Evolutionary conservation across 164 flowering plant genomes (phyloP).

Genomic region (Magnolia officinalis): DNA sequence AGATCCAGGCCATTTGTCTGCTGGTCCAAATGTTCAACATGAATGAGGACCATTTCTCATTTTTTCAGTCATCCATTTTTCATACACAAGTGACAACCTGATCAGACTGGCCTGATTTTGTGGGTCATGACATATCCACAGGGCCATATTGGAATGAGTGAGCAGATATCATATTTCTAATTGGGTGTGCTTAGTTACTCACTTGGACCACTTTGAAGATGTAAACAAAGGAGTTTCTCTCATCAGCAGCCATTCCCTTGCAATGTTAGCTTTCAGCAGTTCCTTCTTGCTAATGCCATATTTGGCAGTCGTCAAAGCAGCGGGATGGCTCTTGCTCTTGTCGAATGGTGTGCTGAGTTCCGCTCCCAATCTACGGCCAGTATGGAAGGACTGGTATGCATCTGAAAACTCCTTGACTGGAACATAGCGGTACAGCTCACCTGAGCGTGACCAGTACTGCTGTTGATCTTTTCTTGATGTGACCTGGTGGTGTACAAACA

Average conservation of each 20-base stretch:
- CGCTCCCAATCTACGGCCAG: slow-evolving; percentile 24
- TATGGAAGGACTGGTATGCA: slow-evolving; percentile 41
- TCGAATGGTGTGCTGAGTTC: slow-evolving; percentile 43
- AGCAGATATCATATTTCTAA: too few species aligned
- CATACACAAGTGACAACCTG: too few species aligned
- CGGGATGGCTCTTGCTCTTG: slow-evolving; percentile 40
- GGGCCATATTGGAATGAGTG: too few species aligned
- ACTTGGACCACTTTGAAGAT: slow-evolving; percentile 38
- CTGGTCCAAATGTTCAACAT: too few species aligned
- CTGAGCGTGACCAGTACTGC: slow-evolving; percentile 51
- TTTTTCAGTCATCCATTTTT: too few species aligned
- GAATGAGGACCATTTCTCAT: too few species aligned
- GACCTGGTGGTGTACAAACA: slow-evolving; percentile 31
- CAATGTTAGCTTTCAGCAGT: slow-evolving; percentile 35
- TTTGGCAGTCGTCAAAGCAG: slow-evolving; percentile 32
- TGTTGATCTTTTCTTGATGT: slow-evolving; percentile 70
- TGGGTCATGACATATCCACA: too few species aligned
- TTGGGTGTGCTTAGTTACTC: slow-evolving; percentile 8
- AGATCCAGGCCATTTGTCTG: too few species aligned
- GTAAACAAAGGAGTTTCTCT: slow-evolving; percentile 40
- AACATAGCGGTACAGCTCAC: slow-evolving; percentile 39
- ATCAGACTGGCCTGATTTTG: too few species aligned
- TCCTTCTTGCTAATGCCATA: slow-evolving; percentile 38
- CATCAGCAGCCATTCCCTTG: slow-evolving; percentile 42
- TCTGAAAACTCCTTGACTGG: slow-evolving; percentile 43